Evolutionary conservation across 768 basidiomycete species (phyloP).

Genomic region (Nidularia sp.): DNA sequence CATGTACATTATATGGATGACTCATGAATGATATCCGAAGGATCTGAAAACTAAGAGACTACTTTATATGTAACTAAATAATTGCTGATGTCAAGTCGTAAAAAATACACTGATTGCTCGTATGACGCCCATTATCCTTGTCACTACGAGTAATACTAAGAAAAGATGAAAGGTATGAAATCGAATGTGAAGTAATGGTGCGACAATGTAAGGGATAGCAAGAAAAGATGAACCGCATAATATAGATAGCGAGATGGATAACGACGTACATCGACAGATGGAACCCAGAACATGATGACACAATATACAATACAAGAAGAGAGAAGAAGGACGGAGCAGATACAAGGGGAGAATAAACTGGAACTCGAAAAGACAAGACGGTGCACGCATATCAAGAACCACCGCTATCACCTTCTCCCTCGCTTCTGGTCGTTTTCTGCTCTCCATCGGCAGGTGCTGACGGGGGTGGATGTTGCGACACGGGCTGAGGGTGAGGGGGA

Average conservation of each 20-base stretch:
- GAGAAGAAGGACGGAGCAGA: background rate
- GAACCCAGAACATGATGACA: background rate
- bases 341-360: background rate
- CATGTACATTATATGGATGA: no score
- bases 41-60: no score
- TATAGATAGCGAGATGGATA: background rate
- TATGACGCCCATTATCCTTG: slow-evolving; percentile 1
- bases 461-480: slow-evolving; percentile 4
- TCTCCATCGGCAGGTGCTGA: background rate
- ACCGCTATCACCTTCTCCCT: background rate
- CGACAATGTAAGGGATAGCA: background rate
- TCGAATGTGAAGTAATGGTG: background rate
- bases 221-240: background rate
- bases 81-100: no score
- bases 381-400: background rate
- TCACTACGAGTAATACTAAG: background rate
- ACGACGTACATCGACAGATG: background rate
- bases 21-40: background rate
- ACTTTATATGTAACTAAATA: no score
- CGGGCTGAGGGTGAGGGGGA: slow-evolving; percentile 5
- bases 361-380: no score
- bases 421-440: background rate
- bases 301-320: background rate
- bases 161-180: background rate
- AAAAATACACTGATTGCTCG: background rate